These are phyloP conservation scores for Botrytis aclada DNA, from an alignment of 2,329 filamentous ascomycete species.

Conservation along the genomic window DNA sequence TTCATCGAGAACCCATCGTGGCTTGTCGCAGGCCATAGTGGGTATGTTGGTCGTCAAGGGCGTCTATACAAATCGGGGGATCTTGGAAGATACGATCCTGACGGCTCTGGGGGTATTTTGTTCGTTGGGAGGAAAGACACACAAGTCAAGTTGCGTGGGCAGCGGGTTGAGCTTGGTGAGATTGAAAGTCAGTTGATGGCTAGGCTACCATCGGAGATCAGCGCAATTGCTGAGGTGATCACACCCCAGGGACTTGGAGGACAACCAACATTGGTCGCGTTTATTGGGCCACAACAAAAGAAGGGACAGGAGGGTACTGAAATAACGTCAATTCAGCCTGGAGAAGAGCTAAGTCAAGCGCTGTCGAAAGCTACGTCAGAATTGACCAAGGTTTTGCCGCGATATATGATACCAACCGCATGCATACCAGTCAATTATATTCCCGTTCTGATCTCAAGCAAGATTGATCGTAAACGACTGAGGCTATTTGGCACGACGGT, in stretches of 20 bases:
- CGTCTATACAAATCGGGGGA: constrained; percentile 60
- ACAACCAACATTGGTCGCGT: constrained; percentile 31
- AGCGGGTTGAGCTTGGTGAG: constrained; percentile 58
- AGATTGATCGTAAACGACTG: constrained; percentile 41
- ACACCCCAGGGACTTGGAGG: constrained; percentile 32
- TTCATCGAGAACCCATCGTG: constrained; percentile 58
- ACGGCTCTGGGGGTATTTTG: constrained; percentile 45
- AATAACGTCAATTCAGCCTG: constrained; percentile 8
- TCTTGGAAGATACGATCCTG: constrained; percentile 51
- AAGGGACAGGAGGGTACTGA: neutral
- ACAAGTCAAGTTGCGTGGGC: constrained; percentile 67
- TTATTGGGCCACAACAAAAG: constrained; percentile 1
- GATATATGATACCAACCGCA: constrained; percentile 39
- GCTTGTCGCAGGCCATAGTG: constrained; percentile 27
- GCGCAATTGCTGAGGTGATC: constrained; percentile 39
- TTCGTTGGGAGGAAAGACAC: constrained; percentile 63
- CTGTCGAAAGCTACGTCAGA: constrained; percentile 20
- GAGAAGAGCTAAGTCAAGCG: neutral
- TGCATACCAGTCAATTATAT: constrained; percentile 37
- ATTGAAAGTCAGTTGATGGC: constrained; percentile 44
- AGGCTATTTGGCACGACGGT: constrained; percentile 24
- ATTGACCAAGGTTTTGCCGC: constrained; percentile 37
- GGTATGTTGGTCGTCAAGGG: constrained; percentile 40
- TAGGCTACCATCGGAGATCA: constrained; percentile 39
- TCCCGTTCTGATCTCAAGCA: constrained; percentile 37